phyloP scores from a whole-genome alignment of 148 eudicot species.

The Heliosperma pusillum region DNA sequence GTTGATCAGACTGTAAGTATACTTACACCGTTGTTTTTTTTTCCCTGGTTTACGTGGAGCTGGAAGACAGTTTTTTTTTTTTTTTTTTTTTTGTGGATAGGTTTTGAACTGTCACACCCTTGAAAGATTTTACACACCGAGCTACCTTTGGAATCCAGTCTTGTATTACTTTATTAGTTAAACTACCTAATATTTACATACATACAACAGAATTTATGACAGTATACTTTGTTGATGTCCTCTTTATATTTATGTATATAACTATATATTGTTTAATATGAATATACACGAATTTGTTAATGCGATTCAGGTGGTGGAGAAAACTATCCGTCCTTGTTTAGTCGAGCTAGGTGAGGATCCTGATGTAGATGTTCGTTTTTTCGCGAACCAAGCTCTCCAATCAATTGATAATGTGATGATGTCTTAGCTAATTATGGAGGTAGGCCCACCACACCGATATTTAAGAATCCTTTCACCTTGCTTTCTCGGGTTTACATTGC shows the following conservation, averaged over 20 bases:
- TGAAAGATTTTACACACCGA: too few relatives aligned
- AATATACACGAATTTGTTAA: not conserved
- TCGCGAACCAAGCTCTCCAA: slow-evolving; percentile 85
- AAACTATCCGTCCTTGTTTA: slow-evolving; percentile 68
- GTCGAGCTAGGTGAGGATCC: slow-evolving; percentile 87
- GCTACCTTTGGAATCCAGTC: too few relatives aligned
- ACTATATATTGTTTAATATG: too few relatives aligned
- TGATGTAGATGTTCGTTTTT: slow-evolving; percentile 87
- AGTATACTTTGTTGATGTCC: not conserved
- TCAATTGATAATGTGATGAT: slow-evolving; percentile 87
- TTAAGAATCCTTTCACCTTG: not conserved
- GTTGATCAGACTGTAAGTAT: slow-evolving; percentile 81
- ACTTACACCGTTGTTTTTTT: too few relatives aligned
- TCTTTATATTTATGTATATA: not conserved
- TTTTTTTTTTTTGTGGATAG: too few relatives aligned
- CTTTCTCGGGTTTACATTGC: not conserved
- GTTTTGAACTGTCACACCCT: too few relatives aligned
- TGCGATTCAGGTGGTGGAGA: slow-evolving; percentile 65
- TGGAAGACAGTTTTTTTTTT: too few relatives aligned
- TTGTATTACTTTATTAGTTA: too few relatives aligned
- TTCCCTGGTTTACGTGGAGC: too few relatives aligned
- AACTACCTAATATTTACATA: not conserved
- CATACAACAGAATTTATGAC: not conserved
- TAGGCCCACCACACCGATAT: slow-evolving; percentile 1
- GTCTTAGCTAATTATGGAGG: slow-evolving; percentile 30